Percentiles rank a stretch among this genome's conserved stretches.
phyloP scores from a whole-genome alignment of 106 monocot genomes.

The Acanthochlamys bracteata region DNA sequence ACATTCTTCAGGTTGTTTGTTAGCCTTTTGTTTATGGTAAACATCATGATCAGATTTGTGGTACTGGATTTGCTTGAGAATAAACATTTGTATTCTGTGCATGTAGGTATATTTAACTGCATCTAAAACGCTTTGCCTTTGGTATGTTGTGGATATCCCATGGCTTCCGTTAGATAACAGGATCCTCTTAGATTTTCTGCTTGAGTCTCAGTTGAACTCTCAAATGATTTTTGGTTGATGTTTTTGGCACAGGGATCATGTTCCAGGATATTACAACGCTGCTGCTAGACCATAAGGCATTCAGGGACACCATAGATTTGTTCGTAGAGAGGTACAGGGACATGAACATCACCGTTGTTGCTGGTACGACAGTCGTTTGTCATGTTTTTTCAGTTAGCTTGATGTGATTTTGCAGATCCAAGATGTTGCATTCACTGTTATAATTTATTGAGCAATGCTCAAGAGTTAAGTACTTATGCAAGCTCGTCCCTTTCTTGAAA shows the following conservation, averaged over 20 bases:
- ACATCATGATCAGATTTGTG: no score
- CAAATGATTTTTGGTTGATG: neutral
- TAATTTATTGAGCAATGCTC: no score
- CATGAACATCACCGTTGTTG: constrained; percentile 74
- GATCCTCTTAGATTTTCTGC: neutral
- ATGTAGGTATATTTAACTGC: no score
- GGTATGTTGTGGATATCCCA: no score
- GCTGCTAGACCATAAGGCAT: constrained; percentile 72
- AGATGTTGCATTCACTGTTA: no score
- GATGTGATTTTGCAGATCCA: neutral
- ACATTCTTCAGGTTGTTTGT: no score
- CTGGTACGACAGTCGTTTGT: constrained; percentile 28
- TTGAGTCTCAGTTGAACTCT: neutral
- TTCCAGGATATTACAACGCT: constrained; percentile 94
- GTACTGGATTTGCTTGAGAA: no score
- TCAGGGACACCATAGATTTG: constrained; percentile 68
- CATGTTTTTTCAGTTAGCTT: neutral
- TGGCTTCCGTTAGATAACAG: neutral
- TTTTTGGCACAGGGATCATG: constrained; percentile 50
- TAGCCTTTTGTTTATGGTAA: no score
- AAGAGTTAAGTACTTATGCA: no score
- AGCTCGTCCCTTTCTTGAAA: no score
- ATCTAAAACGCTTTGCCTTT: no score
- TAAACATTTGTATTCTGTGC: no score
- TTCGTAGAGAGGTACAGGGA: constrained; percentile 85